These are phyloP conservation scores for Colletotrichum sp. DNA, from an alignment of 2,329 filamentous ascomycete species.

Conservation along the genomic window DNA sequence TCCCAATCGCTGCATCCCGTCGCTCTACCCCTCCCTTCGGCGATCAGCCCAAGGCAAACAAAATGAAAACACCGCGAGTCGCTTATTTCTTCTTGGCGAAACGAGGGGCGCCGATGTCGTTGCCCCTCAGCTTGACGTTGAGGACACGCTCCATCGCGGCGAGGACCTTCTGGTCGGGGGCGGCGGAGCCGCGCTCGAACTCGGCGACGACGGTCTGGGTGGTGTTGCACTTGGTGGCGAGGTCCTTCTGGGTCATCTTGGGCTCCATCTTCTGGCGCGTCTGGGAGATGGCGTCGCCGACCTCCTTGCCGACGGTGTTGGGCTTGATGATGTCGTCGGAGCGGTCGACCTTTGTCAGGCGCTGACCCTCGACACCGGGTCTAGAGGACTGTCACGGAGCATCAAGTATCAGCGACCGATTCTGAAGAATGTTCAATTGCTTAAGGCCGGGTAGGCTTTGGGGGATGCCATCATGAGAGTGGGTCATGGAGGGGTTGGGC, in stretches of 20 bases:
- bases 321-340: slow-evolving; percentile 97
- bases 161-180: slow-evolving; percentile 85
- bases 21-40: not conserved
- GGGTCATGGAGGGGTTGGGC: slow-evolving; percentile 1
- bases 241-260: slow-evolving; percentile 93
- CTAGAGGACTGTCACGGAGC: slow-evolving; percentile 48
- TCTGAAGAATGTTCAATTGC: not conserved
- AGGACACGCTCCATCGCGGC: slow-evolving; percentile 80
- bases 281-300: slow-evolving; percentile 83
- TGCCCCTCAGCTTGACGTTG: slow-evolving; percentile 86
- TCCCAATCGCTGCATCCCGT: not conserved
- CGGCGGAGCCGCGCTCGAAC: slow-evolving; percentile 81
- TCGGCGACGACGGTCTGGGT: slow-evolving; percentile 80
- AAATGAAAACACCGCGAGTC: not conserved
- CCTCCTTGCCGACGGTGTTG: slow-evolving; percentile 82
- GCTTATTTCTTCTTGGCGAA: slow-evolving; percentile 73
- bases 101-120: slow-evolving; percentile 83
- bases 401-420: slow-evolving; percentile 20
- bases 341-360: slow-evolving; percentile 96
- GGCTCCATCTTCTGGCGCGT: slow-evolving; percentile 82
- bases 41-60: not conserved
- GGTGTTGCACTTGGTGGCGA: slow-evolving; percentile 88
- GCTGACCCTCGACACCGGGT: slow-evolving; percentile 80
- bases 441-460: not conserved
- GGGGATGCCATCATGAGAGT: not conserved